phyloP scores from a whole-genome alignment of 2,329 filamentous ascomycete genomes.

The Penicillium sp. region DNA sequence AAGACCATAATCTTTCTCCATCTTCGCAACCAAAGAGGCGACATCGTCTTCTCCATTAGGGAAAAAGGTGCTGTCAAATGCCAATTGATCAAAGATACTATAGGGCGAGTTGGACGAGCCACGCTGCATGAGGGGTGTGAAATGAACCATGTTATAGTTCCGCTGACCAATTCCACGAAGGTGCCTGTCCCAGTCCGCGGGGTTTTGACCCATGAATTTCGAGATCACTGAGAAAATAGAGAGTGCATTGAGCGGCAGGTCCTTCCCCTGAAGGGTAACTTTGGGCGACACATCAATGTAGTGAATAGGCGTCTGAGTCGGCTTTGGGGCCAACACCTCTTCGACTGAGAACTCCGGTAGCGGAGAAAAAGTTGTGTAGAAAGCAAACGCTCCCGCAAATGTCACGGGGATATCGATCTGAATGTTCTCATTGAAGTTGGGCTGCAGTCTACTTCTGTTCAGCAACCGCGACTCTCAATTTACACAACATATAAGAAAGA shows the following conservation, averaged over 20 bases:
- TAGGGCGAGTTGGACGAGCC: constrained; percentile 94
- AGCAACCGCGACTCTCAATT: constrained; percentile 17
- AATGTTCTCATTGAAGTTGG: constrained; percentile 89
- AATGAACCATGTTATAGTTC: constrained; percentile 99
- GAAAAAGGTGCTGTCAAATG: constrained; percentile 79
- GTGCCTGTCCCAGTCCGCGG: constrained; percentile 85
- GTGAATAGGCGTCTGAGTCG: constrained; percentile 71
- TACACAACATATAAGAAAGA: not conserved
- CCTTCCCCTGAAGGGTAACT: constrained; percentile 68
- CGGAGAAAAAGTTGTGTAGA: constrained; percentile 88
- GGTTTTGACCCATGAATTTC: constrained; percentile 96
- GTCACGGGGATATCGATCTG: constrained; percentile 85
- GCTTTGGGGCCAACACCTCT: constrained; percentile 49
- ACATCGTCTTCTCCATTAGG: constrained; percentile 82
- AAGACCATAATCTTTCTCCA: constrained; percentile 81
- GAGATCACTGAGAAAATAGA: constrained; percentile 92
- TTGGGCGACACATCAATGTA: constrained; percentile 92
- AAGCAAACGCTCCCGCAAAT: constrained; percentile 82
- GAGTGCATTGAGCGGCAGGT: constrained; percentile 78
- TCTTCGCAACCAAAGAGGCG: constrained; percentile 68
- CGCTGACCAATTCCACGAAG: constrained; percentile 81
- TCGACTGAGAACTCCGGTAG: constrained; percentile 71
- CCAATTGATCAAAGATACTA: constrained; percentile 88
- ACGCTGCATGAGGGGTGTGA: constrained; percentile 86
- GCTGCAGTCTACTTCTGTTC: constrained; percentile 59